phyloP scores from a whole-genome alignment of 768 basidiomycete species.

The Tulasnella sp. region DNA sequence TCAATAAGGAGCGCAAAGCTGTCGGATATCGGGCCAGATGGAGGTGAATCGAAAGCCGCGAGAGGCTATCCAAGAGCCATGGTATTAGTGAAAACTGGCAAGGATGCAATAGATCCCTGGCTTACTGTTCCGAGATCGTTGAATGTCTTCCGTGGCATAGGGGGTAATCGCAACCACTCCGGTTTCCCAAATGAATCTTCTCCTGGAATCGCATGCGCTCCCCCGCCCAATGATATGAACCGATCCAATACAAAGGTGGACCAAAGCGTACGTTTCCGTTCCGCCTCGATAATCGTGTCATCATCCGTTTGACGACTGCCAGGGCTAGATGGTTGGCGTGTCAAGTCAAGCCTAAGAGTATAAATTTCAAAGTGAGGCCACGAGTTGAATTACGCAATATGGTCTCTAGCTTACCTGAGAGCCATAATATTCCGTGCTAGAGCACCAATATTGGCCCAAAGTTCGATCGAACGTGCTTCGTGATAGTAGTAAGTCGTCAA shows the following conservation, averaged over 20 bases:
- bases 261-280: constrained; percentile 10
- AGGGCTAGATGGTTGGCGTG: background rate
- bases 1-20: constrained; percentile 8
- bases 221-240: background rate
- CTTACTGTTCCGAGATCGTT: constrained; percentile 11
- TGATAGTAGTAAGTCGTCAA: constrained; percentile 8
- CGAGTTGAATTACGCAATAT: background rate
- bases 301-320: background rate
- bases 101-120: background rate
- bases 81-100: too few relatives aligned
- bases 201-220: background rate
- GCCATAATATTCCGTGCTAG: background rate
- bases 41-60: too few relatives aligned
- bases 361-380: background rate
- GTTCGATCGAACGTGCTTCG: background rate
- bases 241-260: constrained; percentile 13
- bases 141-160: background rate
- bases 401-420: background rate
- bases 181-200: background rate
- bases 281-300: constrained; percentile 1
- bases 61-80: too few relatives aligned
- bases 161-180: too few relatives aligned
- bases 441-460: constrained; percentile 7
- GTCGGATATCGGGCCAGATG: background rate
- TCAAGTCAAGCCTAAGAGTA: background rate